These are phyloP conservation scores for Acanthamoeba royreba DNA, from an alignment of 208 protist genomes.

Conservation along the genomic window DNA sequence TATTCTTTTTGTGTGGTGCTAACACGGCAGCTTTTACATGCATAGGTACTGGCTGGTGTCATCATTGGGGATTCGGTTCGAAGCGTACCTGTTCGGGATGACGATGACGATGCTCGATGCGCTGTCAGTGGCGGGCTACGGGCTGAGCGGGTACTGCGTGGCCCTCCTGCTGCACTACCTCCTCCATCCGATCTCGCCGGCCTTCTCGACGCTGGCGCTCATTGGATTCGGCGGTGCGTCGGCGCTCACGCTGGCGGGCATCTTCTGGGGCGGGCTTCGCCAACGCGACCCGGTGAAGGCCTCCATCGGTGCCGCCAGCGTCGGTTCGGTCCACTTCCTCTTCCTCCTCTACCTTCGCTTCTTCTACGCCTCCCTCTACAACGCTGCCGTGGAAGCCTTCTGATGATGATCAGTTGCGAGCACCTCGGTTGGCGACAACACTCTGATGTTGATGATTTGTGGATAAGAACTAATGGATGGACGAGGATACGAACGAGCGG, in stretches of 20 bases:
- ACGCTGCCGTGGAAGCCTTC: neutral
- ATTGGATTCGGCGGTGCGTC: neutral
- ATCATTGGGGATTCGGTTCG: neutral
- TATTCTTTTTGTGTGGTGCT: no score
- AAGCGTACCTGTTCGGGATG: neutral
- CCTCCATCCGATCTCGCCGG: neutral
- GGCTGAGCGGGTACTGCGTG: neutral
- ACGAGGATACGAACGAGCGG: no score
- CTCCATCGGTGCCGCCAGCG: neutral
- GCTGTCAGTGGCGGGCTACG: neutral
- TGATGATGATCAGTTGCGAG: no score
- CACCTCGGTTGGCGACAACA: neutral
- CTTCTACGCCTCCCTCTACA: neutral
- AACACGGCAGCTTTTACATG: no score
- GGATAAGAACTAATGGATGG: neutral
- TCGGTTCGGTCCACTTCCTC: neutral
- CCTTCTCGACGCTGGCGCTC: neutral
- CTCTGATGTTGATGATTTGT: neutral
- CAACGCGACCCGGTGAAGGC: neutral
- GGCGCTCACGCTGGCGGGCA: neutral
- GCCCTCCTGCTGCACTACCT: neutral
- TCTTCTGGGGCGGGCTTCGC: neutral
- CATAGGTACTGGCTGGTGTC: neutral
- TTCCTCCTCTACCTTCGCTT: neutral
- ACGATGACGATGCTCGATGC: neutral